Percentiles rank a stretch among this genome's conserved stretches.
These are phyloP conservation scores for Cyclospora cayetanensis DNA, from an alignment of 169 alveolate species.

Conservation along the genomic window DNA sequence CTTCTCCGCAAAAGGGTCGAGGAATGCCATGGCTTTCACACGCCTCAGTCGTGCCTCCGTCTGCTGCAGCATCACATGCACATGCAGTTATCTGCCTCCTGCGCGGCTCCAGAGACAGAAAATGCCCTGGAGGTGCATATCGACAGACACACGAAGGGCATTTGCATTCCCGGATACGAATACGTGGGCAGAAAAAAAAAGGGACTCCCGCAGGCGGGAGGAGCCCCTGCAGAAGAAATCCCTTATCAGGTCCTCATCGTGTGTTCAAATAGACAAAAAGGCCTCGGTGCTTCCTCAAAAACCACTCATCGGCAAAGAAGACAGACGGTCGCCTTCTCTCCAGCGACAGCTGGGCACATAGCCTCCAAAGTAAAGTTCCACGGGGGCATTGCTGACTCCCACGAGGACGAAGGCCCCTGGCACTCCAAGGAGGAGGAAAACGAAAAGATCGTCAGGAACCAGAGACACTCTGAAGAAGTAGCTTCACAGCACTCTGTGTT, in stretches of 20 bases:
- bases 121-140: neutral
- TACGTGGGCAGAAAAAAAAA: neutral
- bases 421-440: neutral
- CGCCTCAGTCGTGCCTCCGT: neutral
- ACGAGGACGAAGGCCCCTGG: neutral
- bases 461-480: neutral
- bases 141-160: neutral
- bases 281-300: neutral
- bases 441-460: neutral
- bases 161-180: neutral
- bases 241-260: neutral
- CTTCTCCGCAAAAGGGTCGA: neutral
- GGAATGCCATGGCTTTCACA: neutral
- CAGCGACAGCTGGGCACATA: neutral
- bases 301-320: neutral
- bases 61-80: neutral
- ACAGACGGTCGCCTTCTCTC: neutral
- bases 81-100: neutral
- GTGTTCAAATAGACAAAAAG: neutral
- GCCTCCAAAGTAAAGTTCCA: neutral
- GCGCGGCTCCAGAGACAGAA: neutral
- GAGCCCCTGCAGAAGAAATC: neutral
- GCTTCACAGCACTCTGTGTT: neutral
- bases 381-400: neutral
- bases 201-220: neutral